Evolutionary conservation across 805 yeast species (phyloP), one percentile per base, ranked within the genome.

Genomic region (Zygosaccharomyces kombuchaensis): DNA sequence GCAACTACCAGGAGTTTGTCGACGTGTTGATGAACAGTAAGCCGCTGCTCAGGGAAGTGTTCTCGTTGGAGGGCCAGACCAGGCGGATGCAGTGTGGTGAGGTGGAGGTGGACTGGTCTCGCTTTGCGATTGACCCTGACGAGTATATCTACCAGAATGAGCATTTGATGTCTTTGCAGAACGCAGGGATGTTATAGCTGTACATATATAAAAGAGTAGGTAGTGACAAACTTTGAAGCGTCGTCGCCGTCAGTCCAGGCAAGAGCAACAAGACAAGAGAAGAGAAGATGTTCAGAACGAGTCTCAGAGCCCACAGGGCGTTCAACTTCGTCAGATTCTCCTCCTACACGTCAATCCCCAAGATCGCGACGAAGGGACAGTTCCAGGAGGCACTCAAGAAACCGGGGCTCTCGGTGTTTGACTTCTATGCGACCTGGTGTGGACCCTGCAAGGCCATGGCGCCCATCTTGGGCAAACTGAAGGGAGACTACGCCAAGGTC

Each of bases 371-470:
- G 1, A 44, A 71, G 17, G 42, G 57, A 6, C 71, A 70, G 23
- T 75, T 74, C 58, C 63, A 67, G 36, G 48, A 55, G 4, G 54
- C 64, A 2, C 66, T 69, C 36, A 51, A 61, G 26, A 48, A 47
- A 17, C 35, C 44, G 4, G 34, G 45, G 4, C 61, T 77, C 30
- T 69, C 82, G 1, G 68, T 82, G 2, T 75, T 81, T 40, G 87
- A 82, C 60, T 82, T 82, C 61, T 80, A 74, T 63, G 87, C 88
- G 26, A 75, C 80, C 9, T 82, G 88, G 88, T 82, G 88, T 64
- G 87, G 83, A 6, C 88, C 88, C n/a, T 82, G 88, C 57, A 80
- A 78, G 55, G 83, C 83, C n/a, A 74, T 82, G 56, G 72, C 82
- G 2, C 88, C 88, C 12, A 62, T 77, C 16, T 61, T 81, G 36